These are phyloP conservation scores for Omphalotus guepiniiformis DNA, from an alignment of 768 basidiomycete genomes.

Conservation along the genomic window DNA sequence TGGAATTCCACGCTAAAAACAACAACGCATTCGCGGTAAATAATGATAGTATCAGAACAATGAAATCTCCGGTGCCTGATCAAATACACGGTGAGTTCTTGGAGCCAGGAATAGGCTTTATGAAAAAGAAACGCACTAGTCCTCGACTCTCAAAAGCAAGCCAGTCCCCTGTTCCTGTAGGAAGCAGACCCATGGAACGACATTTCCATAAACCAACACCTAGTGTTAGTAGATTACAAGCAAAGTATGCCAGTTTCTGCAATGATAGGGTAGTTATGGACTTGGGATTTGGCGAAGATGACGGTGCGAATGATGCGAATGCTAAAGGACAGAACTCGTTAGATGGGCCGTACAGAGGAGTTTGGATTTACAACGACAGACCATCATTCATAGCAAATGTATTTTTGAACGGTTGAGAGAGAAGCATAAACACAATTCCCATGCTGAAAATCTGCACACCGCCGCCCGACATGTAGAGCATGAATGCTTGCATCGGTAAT, in stretches of 20 bases:
- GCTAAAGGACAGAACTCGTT: slow-evolving; percentile 32
- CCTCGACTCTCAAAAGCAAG: slow-evolving; percentile 86
- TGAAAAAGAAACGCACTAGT: slow-evolving; percentile 40
- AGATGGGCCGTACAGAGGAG: neutral
- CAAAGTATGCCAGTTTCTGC: slow-evolving; percentile 68
- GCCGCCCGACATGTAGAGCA: slow-evolving; percentile 98
- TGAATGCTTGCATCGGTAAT: slow-evolving; percentile 95
- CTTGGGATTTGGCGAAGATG: slow-evolving; percentile 44
- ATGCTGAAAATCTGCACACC: slow-evolving; percentile 97
- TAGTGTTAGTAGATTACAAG: slow-evolving; percentile 74
- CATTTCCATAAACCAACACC: slow-evolving; percentile 91
- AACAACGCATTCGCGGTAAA: no score
- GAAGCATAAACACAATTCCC: slow-evolving; percentile 92
- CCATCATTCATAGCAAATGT: slow-evolving; percentile 74
- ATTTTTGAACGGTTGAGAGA: slow-evolving; percentile 83
- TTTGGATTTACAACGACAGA: slow-evolving; percentile 39
- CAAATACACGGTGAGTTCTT: neutral
- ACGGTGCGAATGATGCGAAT: slow-evolving; percentile 71
- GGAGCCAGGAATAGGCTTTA: neutral
- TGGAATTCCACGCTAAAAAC: no score
- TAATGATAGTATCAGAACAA: slow-evolving; percentile 21
- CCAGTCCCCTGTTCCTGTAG: slow-evolving; percentile 92
- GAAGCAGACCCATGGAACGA: slow-evolving; percentile 85
- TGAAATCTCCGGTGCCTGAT: slow-evolving; percentile 42
- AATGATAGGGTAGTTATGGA: slow-evolving; percentile 54